Evolutionary conservation across 2,329 filamentous ascomycete species (phyloP).

Genomic region (Neodidymelliopsis sp.): DNA sequence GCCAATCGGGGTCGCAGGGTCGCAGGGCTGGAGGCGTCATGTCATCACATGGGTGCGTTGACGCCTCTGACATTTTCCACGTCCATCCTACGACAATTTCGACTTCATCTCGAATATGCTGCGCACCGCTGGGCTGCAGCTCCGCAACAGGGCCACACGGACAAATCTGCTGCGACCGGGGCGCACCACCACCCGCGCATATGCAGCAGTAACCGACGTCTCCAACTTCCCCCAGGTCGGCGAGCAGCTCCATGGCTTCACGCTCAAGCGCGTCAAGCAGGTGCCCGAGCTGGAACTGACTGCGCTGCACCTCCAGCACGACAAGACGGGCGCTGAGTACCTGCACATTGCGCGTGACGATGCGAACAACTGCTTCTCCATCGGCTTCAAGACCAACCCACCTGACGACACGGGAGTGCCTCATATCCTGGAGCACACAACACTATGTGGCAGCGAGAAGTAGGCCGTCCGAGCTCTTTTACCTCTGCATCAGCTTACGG

Average conservation of each 20-base stretch:
- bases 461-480: conserved; percentile 51
- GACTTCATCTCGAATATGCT: conserved; percentile 41
- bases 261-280: conserved; percentile 84
- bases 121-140: conserved; percentile 44
- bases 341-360: conserved; percentile 94
- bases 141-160: conserved; percentile 25
- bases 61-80: conserved; percentile 25
- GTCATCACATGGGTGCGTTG: conserved; percentile 13
- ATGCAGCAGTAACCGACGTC: conserved; percentile 77
- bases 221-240: conserved; percentile 79
- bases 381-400: conserved; percentile 98
- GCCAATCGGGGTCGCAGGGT: conserved; percentile 2
- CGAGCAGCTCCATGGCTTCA: conserved; percentile 92
- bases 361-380: conserved; percentile 98
- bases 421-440: conserved; percentile 97
- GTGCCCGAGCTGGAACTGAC: conserved; percentile 94
- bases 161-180: conserved; percentile 18
- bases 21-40: background rate
- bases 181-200: conserved; percentile 38
- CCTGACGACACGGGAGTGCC: conserved; percentile 95
- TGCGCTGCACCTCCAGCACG: conserved; percentile 87
- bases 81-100: conserved; percentile 2
- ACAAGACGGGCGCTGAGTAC: conserved; percentile 95
- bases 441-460: conserved; percentile 93
- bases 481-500: conserved; percentile 14